These are phyloP conservation scores for Fusarium udum DNA, from an alignment of 2,329 filamentous ascomycete species.

Conservation along the genomic window DNA sequence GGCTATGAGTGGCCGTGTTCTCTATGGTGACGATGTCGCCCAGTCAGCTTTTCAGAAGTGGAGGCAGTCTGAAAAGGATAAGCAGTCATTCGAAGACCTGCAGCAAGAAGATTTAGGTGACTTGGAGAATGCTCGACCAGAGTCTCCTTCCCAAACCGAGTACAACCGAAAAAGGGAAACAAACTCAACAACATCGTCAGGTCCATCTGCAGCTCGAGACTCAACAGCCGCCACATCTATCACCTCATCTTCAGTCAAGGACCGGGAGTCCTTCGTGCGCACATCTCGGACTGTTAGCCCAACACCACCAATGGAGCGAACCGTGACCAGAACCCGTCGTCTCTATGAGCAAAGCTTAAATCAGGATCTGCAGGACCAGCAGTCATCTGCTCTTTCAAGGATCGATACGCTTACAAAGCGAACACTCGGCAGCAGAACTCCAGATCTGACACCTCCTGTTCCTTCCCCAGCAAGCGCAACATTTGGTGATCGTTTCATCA, in stretches of 20 bases:
- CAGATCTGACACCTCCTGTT: slow-evolving; percentile 56
- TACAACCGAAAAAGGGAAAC: slow-evolving; percentile 84
- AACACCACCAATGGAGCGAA: slow-evolving; percentile 66
- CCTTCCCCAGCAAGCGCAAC: slow-evolving; percentile 57
- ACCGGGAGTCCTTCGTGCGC: slow-evolving; percentile 55
- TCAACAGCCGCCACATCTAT: slow-evolving; percentile 92
- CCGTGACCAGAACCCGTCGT: slow-evolving; percentile 74
- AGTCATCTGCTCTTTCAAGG: slow-evolving; percentile 77
- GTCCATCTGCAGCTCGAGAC: slow-evolving; percentile 72
- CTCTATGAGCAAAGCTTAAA: slow-evolving; percentile 86
- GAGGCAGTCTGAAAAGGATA: slow-evolving; percentile 68
- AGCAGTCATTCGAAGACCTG: slow-evolving; percentile 51
- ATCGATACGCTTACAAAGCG: slow-evolving; percentile 80
- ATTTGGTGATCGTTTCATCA: slow-evolving; percentile 58
- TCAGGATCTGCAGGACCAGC: slow-evolving; percentile 82
- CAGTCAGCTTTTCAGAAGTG: slow-evolving; percentile 85
- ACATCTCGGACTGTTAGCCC: slow-evolving; percentile 51
- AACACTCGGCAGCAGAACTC: slow-evolving; percentile 59
- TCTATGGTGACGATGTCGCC: slow-evolving; percentile 90
- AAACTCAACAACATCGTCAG: slow-evolving; percentile 82
- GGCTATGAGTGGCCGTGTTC: slow-evolving; percentile 71
- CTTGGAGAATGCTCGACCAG: slow-evolving; percentile 44
- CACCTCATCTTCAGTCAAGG: slow-evolving; percentile 62
- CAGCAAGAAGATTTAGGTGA: slow-evolving; percentile 34
- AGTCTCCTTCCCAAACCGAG: slow-evolving; percentile 63